Base-by-base conservation (phyloP, 805 yeast genomes). In the Kodamaea leandrae region DNA sequence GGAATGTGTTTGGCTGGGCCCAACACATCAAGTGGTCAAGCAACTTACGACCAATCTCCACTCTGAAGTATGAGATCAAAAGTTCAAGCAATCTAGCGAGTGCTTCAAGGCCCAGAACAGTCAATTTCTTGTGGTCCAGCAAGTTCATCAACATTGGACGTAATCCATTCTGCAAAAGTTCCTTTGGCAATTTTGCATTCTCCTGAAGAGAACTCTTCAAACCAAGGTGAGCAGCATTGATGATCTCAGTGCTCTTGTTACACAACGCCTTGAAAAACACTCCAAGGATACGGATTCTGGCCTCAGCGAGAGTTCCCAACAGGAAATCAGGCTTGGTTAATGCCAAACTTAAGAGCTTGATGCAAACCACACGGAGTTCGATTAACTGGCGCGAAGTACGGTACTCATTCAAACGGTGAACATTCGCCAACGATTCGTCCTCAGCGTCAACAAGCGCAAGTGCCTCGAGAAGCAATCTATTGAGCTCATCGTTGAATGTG, bases 401-500 rank as follows among this genome's bases (percentile, higher is more conserved):
- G 55, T 89, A 82, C 55, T 93, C 99, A 34, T 86, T 77, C 1
- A 88, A 80, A 25, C 93, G 75, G 53, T 86, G 95, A 0, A 88
- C 86, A 47, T 89, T 86, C 0, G 96, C 88, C 47, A 95, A 70
- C 2, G 96, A 86, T 53, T 91, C 97, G 60, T 93, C 99, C 43
- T 93, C 99, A 0, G 99, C 98, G 64, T 93, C 99, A 6, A 93
- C 97, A 36, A 93, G 67, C 0, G 96, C 96, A 42, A 91, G 71
- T 0, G 97, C 96, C 58, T 93, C 99, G 43, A 86, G 77, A 7
- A 93, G 65, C 42, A 95, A 68, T 39, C 99, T 69, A 44, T 83
- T 85, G 44, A 93, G 65, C 55, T 95, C 98, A 41, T 93, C 98
- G 50, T 86, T 86, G 58, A 88, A 91, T 7, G 83, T 82, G 49